Evolutionary conservation across 345 rosid genomes (phyloP).

Genomic region (Eucalyptus fibrosa): DNA sequence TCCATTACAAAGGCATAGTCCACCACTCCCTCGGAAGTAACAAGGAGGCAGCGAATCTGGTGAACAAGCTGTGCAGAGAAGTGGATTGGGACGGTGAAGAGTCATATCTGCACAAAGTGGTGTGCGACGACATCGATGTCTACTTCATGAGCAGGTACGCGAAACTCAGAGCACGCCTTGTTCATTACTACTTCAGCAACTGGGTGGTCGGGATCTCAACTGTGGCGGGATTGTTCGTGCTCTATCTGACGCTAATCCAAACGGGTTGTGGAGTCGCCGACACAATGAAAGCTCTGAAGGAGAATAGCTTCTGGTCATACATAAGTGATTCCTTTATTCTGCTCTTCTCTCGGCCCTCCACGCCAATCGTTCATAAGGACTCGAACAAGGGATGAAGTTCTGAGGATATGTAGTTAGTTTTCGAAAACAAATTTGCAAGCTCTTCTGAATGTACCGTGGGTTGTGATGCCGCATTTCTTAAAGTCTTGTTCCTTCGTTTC

Average conservation of each 20-base stretch:
- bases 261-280: background rate
- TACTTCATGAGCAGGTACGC: background rate
- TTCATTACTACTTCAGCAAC: slow-evolving; percentile 8
- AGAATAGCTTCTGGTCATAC: background rate
- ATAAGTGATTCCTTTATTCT: background rate
- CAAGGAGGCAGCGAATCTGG: slow-evolving; percentile 4
- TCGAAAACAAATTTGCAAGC: background rate
- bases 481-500: background rate
- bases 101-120: slow-evolving; percentile 1
- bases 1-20: slow-evolving; percentile 4
- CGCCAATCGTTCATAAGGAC: background rate
- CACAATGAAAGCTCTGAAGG: background rate
- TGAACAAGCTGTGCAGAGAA: slow-evolving; percentile 9
- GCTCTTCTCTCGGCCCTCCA: background rate
- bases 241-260: slow-evolving; percentile 4
- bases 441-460: background rate
- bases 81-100: background rate
- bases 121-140: background rate
- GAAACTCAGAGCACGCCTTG: background rate
- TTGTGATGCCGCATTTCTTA: background rate
- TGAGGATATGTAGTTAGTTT: background rate
- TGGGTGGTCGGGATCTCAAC: slow-evolving; percentile 8
- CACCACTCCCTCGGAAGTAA: slow-evolving; percentile 15
- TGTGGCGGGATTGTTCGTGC: background rate
- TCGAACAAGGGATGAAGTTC: background rate